These are phyloP conservation scores for Coemansia sp. DNA, from an alignment of 192 early-diverging fungal genomes.

Conservation along the genomic window DNA sequence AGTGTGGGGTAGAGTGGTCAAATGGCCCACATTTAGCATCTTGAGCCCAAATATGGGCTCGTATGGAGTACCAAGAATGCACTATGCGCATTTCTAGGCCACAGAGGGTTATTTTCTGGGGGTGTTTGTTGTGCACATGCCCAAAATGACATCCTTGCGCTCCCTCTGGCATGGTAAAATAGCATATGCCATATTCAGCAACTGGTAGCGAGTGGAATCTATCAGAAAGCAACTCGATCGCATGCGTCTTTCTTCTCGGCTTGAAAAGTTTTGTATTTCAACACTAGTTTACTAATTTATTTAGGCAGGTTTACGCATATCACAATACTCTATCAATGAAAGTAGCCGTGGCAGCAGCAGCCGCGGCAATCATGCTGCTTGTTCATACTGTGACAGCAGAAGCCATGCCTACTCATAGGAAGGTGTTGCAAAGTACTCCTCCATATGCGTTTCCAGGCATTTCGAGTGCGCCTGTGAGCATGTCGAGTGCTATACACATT, in stretches of 20 bases:
- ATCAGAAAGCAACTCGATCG: neutral
- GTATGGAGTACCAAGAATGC: neutral
- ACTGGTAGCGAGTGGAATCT: neutral
- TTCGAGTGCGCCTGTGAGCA: neutral
- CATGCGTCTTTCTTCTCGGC: neutral
- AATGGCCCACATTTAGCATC: neutral
- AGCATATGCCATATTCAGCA: neutral
- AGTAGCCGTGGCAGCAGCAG: neutral
- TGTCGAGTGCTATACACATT: neutral
- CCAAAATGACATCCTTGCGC: neutral
- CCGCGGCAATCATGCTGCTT: neutral
- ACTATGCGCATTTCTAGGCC: neutral
- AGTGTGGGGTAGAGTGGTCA: neutral
- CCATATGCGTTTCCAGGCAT: neutral
- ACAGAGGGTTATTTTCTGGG: neutral
- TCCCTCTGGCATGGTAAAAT: neutral
- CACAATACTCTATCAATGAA: neutral
- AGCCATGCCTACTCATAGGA: neutral
- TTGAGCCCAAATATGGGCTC: neutral
- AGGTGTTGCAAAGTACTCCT: slow-evolving; percentile 1
- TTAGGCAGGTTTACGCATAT: neutral
- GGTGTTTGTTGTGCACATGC: neutral
- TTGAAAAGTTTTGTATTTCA: neutral
- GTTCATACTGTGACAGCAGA: neutral
- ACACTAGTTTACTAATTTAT: neutral